A percentile compares a stretch with the other conserved stretches of the same genome.
Evolutionary conservation across 2,329 filamentous ascomycete genomes (phyloP).

Genomic region (Claviceps africana): DNA sequence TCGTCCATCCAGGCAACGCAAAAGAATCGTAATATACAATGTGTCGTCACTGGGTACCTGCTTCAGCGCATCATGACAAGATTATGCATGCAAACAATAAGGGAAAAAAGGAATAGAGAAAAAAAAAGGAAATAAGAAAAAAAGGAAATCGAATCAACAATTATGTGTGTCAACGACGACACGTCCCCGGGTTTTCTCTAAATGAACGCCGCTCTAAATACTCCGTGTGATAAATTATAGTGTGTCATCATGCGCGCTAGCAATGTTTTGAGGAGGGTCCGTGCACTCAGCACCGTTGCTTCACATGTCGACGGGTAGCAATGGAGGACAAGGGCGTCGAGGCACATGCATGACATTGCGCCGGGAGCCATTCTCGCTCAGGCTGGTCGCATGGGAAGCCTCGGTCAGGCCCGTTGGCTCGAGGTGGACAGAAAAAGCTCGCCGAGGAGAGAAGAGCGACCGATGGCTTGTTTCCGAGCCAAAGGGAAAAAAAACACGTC

Average conservation of each 20-base stretch:
- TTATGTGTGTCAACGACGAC: neutral
- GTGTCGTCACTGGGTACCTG: neutral
- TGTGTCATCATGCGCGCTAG: constrained; percentile 1
- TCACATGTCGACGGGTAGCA: neutral
- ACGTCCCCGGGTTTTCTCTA: constrained; percentile 1
- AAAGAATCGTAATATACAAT: constrained; percentile 5
- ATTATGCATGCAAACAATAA: constrained; percentile 1
- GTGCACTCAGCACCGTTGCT: neutral
- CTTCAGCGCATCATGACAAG: constrained; percentile 2
- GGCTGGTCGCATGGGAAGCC: neutral
- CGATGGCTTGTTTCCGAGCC: neutral
- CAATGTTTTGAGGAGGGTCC: neutral
- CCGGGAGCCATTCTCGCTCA: neutral
- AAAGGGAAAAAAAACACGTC: neutral
- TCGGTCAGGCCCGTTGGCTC: neutral
- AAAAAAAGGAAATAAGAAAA: neutral
- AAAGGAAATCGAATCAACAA: neutral
- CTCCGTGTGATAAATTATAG: neutral
- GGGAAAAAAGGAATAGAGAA: neutral
- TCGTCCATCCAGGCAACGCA: neutral
- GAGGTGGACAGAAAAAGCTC: neutral
- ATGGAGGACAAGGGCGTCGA: too few species aligned
- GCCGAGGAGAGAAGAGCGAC: neutral
- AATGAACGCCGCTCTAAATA: constrained; percentile 4
- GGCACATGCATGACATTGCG: neutral